Conservation (phyloP, 768 basidiomycete genomes). For the Russula griseocarnosa region DNA sequence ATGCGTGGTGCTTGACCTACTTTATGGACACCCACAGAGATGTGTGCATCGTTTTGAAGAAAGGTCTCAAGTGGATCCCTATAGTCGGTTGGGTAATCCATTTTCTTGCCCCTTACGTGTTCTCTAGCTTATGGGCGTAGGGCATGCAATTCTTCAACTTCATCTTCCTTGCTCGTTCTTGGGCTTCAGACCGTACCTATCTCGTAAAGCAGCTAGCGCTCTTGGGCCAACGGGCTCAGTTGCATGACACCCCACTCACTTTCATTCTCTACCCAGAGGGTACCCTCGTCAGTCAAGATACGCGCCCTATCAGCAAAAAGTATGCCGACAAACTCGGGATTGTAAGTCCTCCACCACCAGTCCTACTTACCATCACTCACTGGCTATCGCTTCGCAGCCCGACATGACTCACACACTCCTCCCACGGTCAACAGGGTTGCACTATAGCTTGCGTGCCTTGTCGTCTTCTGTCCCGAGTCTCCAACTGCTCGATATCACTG, state of each 20-base stretch:
- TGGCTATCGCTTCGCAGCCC: constrained; percentile 42
- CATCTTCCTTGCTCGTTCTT: constrained; percentile 88
- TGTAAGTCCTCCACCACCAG: constrained; percentile 47
- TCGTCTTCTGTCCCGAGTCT: constrained; percentile 72
- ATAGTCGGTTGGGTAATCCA: constrained; percentile 78
- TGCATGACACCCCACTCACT: constrained; percentile 65
- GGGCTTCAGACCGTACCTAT: constrained; percentile 76
- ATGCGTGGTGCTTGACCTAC: constrained; percentile 80
- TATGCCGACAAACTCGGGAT: constrained; percentile 87
- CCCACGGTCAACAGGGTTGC: constrained; percentile 88
- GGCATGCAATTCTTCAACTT: constrained; percentile 94
- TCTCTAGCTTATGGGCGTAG: constrained; percentile 37
- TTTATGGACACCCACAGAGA: constrained; percentile 62
- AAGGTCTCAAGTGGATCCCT: constrained; percentile 81
- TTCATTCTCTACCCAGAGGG: constrained; percentile 95
- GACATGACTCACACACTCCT: constrained; percentile 81
- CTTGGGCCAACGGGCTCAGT: constrained; percentile 65
- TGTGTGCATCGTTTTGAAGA: constrained; percentile 90
- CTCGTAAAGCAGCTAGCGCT: constrained; percentile 62
- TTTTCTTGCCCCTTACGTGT: background rate
- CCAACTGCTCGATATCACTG: constrained; percentile 84
- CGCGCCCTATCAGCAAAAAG: constrained; percentile 77
- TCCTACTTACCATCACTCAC: background rate
- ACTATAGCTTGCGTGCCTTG: constrained; percentile 78
- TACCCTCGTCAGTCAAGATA: constrained; percentile 84